These are phyloP conservation scores for Elymus sibiricus DNA, from an alignment of 176 grass and related monocot genomes.

Conservation along the genomic window DNA sequence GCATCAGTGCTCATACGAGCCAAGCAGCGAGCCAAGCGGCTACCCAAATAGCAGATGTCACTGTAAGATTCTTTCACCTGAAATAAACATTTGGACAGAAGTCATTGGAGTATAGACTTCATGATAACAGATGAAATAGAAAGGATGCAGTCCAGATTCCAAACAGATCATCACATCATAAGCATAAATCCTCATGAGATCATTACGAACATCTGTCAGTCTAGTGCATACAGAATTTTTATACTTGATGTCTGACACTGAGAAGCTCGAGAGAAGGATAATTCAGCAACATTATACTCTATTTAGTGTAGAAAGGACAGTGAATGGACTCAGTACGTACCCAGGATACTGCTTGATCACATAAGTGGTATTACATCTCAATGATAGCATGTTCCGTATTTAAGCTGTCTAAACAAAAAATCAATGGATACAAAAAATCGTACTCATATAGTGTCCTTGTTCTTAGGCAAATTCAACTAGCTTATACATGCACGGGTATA, in stretches of 20 bases:
- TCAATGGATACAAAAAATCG: background rate
- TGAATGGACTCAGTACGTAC: background rate
- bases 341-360: constrained; percentile 19
- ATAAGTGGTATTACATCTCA: constrained; percentile 6
- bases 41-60: constrained; percentile 27
- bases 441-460: background rate
- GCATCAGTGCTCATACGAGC: constrained; percentile 14
- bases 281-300: constrained; percentile 7
- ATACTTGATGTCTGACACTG: background rate
- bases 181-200: constrained; percentile 12
- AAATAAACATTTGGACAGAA: constrained; percentile 33
- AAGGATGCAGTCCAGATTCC: background rate
- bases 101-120: constrained; percentile 4
- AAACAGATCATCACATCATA: background rate
- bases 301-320: background rate
- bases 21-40: constrained; percentile 12
- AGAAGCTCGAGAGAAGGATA: background rate
- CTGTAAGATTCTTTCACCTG: constrained; percentile 39
- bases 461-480: background rate
- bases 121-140: constrained; percentile 13
- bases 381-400: background rate
- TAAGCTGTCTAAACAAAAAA: constrained; percentile 2
- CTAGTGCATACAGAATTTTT: background rate
- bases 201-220: background rate
- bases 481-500: background rate